phyloP scores from a whole-genome alignment of 2,329 filamentous ascomycete species.

The Waltergamsia citrina region DNA sequence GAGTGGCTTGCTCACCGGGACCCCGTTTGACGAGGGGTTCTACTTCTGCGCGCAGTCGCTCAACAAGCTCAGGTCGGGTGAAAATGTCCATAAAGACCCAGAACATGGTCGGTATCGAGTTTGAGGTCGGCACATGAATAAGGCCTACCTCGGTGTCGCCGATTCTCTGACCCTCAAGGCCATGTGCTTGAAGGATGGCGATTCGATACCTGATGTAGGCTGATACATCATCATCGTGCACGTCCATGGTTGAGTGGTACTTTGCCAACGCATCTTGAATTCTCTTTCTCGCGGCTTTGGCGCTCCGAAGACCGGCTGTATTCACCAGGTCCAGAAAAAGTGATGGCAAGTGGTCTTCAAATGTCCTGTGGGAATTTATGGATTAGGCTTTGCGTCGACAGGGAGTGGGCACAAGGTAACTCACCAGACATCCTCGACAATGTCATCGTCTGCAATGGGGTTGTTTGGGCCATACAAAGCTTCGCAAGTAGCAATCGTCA shows the following conservation, averaged over 20 bases:
- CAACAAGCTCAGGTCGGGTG: constrained; percentile 12
- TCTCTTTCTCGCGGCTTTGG: constrained; percentile 11
- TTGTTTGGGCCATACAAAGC: constrained; percentile 33
- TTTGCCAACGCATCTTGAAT: constrained; percentile 13
- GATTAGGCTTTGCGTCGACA: constrained; percentile 1
- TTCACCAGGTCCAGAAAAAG: constrained; percentile 18
- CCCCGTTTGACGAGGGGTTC: constrained; percentile 7
- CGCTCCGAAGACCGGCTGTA: constrained; percentile 12
- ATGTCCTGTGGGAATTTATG: constrained; percentile 14
- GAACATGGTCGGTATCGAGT: constrained; percentile 25
- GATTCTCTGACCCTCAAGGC: constrained; percentile 15
- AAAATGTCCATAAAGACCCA: constrained; percentile 24
- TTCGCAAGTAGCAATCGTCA: constrained; percentile 25
- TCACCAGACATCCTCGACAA: constrained; percentile 29
- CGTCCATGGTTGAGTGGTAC: constrained; percentile 17
- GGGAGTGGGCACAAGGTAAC: constrained; percentile 3
- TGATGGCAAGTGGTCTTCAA: constrained; percentile 16
- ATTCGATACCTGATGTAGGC: constrained; percentile 16
- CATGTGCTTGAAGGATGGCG: constrained; percentile 14
- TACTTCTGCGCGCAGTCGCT: constrained; percentile 19
- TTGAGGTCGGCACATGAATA: constrained; percentile 18
- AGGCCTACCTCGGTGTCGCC: constrained; percentile 19
- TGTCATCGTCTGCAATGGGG: constrained; percentile 22
- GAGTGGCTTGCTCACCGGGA: constrained; percentile 6
- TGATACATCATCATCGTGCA: constrained; percentile 16